These are phyloP conservation scores for Boechera retrofracta DNA, from an alignment of 345 rosid genomes.

Conservation along the genomic window DNA sequence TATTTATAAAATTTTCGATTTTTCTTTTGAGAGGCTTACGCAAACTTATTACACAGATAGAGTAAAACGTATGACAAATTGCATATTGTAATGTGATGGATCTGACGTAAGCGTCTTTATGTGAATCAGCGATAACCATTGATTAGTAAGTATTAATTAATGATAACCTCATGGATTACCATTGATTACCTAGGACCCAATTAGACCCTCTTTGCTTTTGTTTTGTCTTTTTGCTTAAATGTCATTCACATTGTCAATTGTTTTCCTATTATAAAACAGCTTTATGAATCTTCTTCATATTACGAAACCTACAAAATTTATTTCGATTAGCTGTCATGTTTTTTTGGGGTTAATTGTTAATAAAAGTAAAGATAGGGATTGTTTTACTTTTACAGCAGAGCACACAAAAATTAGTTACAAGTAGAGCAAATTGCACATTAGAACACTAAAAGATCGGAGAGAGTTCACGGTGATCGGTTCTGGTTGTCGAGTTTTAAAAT, in stretches of 20 bases:
- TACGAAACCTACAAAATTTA: not conserved
- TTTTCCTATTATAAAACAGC: constrained; percentile 5
- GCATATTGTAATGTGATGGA: constrained; percentile 4
- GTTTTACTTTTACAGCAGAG: not conserved
- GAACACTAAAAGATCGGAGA: too few species aligned
- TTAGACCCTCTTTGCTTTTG: not conserved
- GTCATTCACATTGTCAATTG: constrained; percentile 19
- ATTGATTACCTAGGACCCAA: constrained; percentile 20
- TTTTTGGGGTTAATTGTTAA: not conserved
- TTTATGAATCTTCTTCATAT: constrained; percentile 1
- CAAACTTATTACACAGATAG: constrained; percentile 17
- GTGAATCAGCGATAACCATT: constrained; percentile 23
- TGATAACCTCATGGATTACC: constrained; percentile 22
- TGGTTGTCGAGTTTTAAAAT: too few species aligned
- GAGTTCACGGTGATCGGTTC: too few species aligned
- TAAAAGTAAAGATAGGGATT: not conserved
- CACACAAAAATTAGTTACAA: not conserved
- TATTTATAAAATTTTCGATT: not conserved
- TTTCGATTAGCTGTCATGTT: not conserved
- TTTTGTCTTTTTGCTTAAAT: constrained; percentile 2
- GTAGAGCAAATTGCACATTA: not conserved
- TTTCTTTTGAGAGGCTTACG: constrained; percentile 10
- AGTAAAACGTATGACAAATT: constrained; percentile 22
- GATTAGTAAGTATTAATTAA: not conserved
- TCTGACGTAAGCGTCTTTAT: constrained; percentile 13